Evolutionary conservation across 1,284 basidiomycete species (phyloP), one percentile per base, ranked within the genome.

Genomic region (Polyporus tsugae): DNA sequence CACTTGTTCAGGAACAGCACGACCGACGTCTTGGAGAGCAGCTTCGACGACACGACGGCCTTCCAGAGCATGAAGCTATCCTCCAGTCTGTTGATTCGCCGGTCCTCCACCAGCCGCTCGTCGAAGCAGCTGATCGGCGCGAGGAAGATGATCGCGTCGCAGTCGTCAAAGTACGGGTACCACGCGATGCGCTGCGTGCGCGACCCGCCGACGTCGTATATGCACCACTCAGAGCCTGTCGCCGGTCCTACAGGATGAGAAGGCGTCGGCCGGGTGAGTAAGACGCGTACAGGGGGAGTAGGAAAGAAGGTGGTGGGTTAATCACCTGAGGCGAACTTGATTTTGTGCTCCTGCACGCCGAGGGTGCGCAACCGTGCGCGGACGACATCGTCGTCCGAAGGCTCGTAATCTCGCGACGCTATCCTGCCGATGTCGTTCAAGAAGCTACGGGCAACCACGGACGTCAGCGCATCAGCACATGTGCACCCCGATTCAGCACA

Each of bases 131-230:
- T 80, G 61, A 82, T 78, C 1, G 81, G 82, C 11, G 82, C 82
- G 63, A 82, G 79, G 76, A 83, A 82, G 74, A 82, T 83, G 74
- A 83, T 80, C 9, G 80, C 79, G 71, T 81, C 75, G 72, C 82
- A 78, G 75, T 81, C 82, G 74, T 82, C 82, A 53, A 83, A 83
- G 75, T 80, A 82, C 2, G 81, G 80, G 65, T 77, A 77, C 82
- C 82, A 83, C 19, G 78, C 78, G 29, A 77, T 75, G 25, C 82
- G 80, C 78, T 86, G 89, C 63, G 87, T 90, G 66, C 89, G 82
- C 49, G 90, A 88, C 17, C 91, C 91, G 29, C 91, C 91, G 62
- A 94, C 90, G 75, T 93, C 91, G 76, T 90, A 94, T 71, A 94
- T 70, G 62, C 63, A 82, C 84, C 70, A 84, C 77, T 72, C 87